These are phyloP conservation scores for Haplosporangium gracile DNA, from an alignment of 192 early-diverging fungal genomes.

Conservation along the genomic window DNA sequence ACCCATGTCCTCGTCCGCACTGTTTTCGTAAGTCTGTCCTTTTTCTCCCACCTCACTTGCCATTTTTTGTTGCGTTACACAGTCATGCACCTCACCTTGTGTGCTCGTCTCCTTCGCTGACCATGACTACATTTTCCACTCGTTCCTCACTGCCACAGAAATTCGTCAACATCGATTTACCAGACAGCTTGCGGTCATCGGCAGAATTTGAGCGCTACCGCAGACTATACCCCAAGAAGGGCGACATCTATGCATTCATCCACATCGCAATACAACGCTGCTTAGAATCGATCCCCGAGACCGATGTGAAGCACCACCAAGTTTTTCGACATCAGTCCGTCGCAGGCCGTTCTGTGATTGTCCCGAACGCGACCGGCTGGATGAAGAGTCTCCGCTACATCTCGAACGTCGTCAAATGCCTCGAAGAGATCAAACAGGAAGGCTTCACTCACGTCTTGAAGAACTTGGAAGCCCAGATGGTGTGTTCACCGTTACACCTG, in stretches of 20 bases:
- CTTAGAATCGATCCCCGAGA: conserved; percentile 36
- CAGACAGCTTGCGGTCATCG: background rate
- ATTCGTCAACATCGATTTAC: conserved; percentile 30
- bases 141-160: background rate
- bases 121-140: background rate
- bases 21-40: conserved; percentile 29
- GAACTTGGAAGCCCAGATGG: conserved; percentile 47
- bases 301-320: conserved; percentile 34
- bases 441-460: conserved; percentile 29
- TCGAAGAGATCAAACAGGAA: conserved; percentile 41
- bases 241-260: conserved; percentile 27
- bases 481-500: background rate
- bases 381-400: conserved; percentile 35
- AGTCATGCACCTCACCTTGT: background rate
- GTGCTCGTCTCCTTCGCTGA: no score
- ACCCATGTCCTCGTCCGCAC: conserved; percentile 44
- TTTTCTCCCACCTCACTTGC: background rate
- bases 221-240: conserved; percentile 18
- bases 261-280: conserved; percentile 35
- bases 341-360: conserved; percentile 33
- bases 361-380: conserved; percentile 30
- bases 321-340: conserved; percentile 36
- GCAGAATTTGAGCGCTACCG: conserved; percentile 23
- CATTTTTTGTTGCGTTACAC: background rate
- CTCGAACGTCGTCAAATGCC: conserved; percentile 1